Percentiles rank a stretch among this genome's conserved stretches.
Evolutionary conservation across 179 eudicot genomes (phyloP).

Genomic region (Silene coronaria): DNA sequence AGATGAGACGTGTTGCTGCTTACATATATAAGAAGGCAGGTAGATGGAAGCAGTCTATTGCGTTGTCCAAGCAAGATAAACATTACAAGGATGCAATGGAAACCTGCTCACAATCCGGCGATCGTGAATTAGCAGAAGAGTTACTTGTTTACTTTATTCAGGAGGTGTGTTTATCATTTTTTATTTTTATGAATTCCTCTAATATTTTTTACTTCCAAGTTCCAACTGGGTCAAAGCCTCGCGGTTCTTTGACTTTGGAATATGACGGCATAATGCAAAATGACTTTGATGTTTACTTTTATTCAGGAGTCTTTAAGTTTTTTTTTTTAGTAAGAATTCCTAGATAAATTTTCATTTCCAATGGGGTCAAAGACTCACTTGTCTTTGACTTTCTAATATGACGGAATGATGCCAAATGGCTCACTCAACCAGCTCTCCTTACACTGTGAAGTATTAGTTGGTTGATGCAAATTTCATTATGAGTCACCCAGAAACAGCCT

Average conservation of each 20-base stretch:
- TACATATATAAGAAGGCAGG: conserved; percentile 50
- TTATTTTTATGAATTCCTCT: background rate
- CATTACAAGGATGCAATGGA: conserved; percentile 91
- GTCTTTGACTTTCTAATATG: too few species aligned
- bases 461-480: background rate
- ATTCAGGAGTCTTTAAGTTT: too few species aligned
- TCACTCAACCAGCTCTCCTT: background rate
- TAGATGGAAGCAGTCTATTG: too few species aligned
- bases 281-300: too few species aligned
- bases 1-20: conserved; percentile 92
- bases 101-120: conserved; percentile 91
- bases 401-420: background rate
- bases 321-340: too few species aligned
- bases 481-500: too few species aligned
- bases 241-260: too few species aligned
- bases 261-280: too few species aligned
- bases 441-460: background rate
- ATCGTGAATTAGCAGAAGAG: conserved; percentile 91
- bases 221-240: too few species aligned
- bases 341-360: too few species aligned
- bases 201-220: conserved; percentile 3
- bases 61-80: too few species aligned
- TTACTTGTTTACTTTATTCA: conserved; percentile 82
- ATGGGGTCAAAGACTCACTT: too few species aligned
- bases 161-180: conserved; percentile 39